Percentiles rank a stretch among this genome's conserved stretches.
phyloP scores from a whole-genome alignment of 345 rosid species.

The Salix suchowensis region DNA sequence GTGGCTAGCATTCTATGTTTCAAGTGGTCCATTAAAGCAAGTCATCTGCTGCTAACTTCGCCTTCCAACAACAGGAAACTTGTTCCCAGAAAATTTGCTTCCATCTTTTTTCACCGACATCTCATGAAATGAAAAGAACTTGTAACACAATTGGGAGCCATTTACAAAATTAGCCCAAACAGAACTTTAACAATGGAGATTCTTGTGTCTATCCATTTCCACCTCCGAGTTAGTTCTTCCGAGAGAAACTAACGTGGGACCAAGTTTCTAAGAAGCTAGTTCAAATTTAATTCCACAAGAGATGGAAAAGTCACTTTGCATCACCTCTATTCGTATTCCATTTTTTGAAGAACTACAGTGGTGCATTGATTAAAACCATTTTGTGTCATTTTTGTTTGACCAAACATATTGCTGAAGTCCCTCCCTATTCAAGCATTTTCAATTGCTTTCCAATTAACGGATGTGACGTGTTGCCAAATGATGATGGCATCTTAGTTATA shows the following conservation, averaged over 20 bases:
- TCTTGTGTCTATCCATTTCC: background rate
- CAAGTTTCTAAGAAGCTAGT: background rate
- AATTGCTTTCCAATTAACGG: background rate
- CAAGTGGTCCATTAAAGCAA: constrained; percentile 11
- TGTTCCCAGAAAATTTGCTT: background rate
- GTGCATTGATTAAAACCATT: constrained; percentile 4
- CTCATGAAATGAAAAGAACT: background rate
- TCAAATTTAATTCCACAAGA: background rate
- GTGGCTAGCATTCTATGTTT: background rate
- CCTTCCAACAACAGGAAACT: background rate
- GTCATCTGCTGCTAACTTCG: background rate
- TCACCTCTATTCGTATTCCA: constrained; percentile 11
- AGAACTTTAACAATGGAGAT: constrained; percentile 8
- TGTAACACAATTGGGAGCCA: background rate
- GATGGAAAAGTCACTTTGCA: constrained; percentile 8
- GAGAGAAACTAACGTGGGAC: background rate
- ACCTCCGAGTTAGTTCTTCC: background rate
- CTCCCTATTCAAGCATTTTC: background rate
- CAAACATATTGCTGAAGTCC: background rate
- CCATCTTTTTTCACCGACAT: background rate
- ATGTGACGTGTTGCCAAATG: background rate
- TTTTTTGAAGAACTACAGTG: background rate
- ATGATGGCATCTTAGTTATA: background rate
- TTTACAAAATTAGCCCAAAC: constrained; percentile 1
- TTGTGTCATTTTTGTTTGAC: background rate